A percentile compares a stretch with the other conserved stretches of the same genome.
phyloP scores from a whole-genome alignment of 768 basidiomycete species.

The Leccinum subtestaceum region DNA sequence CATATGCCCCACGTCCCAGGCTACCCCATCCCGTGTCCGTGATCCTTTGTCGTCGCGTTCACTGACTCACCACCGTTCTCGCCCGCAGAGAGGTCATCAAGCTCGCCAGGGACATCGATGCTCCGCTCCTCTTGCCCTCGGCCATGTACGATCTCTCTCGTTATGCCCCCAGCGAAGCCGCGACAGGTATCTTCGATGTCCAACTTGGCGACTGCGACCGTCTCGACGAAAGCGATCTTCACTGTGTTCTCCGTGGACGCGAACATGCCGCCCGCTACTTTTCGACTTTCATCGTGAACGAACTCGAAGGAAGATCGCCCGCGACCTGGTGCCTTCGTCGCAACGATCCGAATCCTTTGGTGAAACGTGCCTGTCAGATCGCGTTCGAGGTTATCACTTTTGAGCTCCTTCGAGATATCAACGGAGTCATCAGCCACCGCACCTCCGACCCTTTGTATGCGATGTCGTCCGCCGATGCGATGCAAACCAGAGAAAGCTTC shows the following conservation, averaged over 20 bases:
- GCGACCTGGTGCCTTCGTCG: constrained; percentile 48
- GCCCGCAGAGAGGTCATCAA: constrained; percentile 58
- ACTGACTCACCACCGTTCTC: constrained; percentile 7
- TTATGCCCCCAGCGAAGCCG: constrained; percentile 58
- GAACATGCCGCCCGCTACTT: constrained; percentile 73
- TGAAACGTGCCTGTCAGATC: constrained; percentile 58
- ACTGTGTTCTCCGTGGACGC: constrained; percentile 61
- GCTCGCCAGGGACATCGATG: constrained; percentile 55
- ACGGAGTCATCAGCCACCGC: constrained; percentile 62
- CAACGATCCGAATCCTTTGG: constrained; percentile 43
- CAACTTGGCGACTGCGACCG: constrained; percentile 38
- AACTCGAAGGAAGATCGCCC: constrained; percentile 63
- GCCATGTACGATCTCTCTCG: constrained; percentile 83
- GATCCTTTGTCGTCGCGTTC: background rate
- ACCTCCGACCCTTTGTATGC: constrained; percentile 71
- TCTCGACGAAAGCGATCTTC: constrained; percentile 50
- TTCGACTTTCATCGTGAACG: constrained; percentile 72
- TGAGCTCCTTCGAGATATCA: constrained; percentile 70
- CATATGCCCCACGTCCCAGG: constrained; percentile 52
- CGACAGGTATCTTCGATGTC: constrained; percentile 46
- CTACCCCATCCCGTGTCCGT: constrained; percentile 72
- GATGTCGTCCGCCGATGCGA: constrained; percentile 61
- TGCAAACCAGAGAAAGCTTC: constrained; percentile 55
- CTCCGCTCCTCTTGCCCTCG: constrained; percentile 61
- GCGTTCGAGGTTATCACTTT: constrained; percentile 75